Evolutionary conservation across 176 grass and related monocot species (phyloP), one percentile per base, ranked within the genome.

Genomic region (Ananas comosus): DNA sequence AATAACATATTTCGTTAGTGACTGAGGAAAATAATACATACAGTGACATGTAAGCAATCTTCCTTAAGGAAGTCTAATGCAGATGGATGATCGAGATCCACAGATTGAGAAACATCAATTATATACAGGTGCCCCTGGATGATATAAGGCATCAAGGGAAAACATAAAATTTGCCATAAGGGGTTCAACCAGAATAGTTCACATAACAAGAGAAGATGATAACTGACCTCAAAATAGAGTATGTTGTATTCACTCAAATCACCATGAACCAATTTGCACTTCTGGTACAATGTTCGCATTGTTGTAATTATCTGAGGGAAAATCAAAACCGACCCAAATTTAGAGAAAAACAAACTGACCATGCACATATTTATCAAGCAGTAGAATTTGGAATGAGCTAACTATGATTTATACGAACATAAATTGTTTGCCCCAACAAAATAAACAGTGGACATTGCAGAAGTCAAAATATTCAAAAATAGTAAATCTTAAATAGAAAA

Each of bases 201-300:
- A 51, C 13, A 61, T 58, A 17, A 42, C 5, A 66, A 53, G 23
- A 64, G 67, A 14, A 79, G 52, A n/a, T 77, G 50, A 42, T 53
- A 7, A n/a, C 4, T 82, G 42, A 99, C 94, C 89, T 93, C 94
- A 33, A 81, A 99, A 88, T 99, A 93, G 74, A 99, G 89, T 76
- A 99, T 90, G 72, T 99, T 99, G 80, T 99, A 99, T 81, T 99
- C 94, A 79, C 94, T 99, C 72, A 99, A 81, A 80, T 99, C 94
- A 75, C 94, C 94, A 78, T 99, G 94, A 17, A 99, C 94, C 70
- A 99, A 71, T 75, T 99, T 92, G 80, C 94, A 99, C 69, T 93
- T 93, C 72, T 99, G 94, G 71, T 90, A 93, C 9, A 97, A 71
- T 70, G 76, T 86, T 54, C 89, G 78, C 89, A 99, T 99, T 63